A percentile compares a stretch with the other conserved stretches of the same genome.
These are phyloP conservation scores for Arthromyces matolae DNA, from an alignment of 768 basidiomycete genomes.

Conservation along the genomic window DNA sequence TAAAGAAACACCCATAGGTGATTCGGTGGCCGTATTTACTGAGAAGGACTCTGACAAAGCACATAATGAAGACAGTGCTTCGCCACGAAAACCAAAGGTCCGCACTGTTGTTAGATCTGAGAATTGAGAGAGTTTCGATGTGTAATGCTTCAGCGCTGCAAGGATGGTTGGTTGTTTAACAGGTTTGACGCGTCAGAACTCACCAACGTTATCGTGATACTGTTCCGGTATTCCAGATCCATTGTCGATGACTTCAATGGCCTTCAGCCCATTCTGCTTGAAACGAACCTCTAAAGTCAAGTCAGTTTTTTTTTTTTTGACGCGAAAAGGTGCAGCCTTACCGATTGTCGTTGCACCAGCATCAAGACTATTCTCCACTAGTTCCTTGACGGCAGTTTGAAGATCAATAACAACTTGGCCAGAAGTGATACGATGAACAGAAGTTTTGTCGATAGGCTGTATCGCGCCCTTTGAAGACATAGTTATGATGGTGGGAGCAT, in stretches of 20 bases:
- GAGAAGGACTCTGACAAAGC: slow-evolving; percentile 69
- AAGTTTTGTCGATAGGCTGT: slow-evolving; percentile 66
- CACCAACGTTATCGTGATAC: slow-evolving; percentile 80
- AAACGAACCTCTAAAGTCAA: slow-evolving; percentile 73
- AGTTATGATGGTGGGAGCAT: too few species aligned
- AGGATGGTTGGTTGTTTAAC: not conserved
- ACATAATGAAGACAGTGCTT: slow-evolving; percentile 92
- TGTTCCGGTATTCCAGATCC: slow-evolving; percentile 78
- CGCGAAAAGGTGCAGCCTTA: slow-evolving; percentile 27
- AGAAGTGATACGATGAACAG: slow-evolving; percentile 86
- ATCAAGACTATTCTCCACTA: slow-evolving; percentile 94
- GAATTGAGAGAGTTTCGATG: slow-evolving; percentile 83
- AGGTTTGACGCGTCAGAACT: slow-evolving; percentile 18
- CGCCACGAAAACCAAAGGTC: slow-evolving; percentile 95
- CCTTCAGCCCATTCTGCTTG: slow-evolving; percentile 78
- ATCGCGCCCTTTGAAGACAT: slow-evolving; percentile 24
- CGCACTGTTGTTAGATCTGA: slow-evolving; percentile 65
- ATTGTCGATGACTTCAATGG: slow-evolving; percentile 90
- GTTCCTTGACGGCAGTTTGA: slow-evolving; percentile 91
- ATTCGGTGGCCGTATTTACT: slow-evolving; percentile 71
- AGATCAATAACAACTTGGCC: slow-evolving; percentile 95
- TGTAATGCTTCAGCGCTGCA: slow-evolving; percentile 86
- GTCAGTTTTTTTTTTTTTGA: not conserved
- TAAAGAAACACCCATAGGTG: slow-evolving; percentile 79
- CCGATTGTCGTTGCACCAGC: slow-evolving; percentile 87